Conservation (phyloP, 345 rosid species). For the Toxicodendron radicans region DNA sequence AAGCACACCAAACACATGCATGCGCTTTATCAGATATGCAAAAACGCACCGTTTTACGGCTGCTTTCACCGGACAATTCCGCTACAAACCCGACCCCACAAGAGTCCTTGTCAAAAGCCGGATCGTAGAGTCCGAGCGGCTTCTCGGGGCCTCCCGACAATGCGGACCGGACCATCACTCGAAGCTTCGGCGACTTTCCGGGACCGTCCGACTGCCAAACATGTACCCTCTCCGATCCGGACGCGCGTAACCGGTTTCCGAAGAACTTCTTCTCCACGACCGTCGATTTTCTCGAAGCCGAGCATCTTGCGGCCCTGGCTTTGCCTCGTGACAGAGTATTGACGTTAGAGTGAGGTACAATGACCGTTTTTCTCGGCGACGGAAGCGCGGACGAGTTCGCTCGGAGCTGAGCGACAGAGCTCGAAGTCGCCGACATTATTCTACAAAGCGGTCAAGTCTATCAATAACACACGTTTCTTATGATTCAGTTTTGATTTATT, state of each 20-base stretch:
- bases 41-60: slow-evolving; percentile 77
- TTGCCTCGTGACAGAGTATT: slow-evolving; percentile 18
- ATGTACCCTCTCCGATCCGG: slow-evolving; percentile 58
- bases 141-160: slow-evolving; percentile 88
- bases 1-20: not conserved
- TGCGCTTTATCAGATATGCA: not conserved
- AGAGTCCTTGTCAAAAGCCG: slow-evolving; percentile 90
- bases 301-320: slow-evolving; percentile 35
- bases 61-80: slow-evolving; percentile 79
- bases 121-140: slow-evolving; percentile 95
- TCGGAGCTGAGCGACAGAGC: slow-evolving; percentile 42
- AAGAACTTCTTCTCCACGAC: slow-evolving; percentile 45
- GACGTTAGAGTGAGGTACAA: slow-evolving; percentile 42
- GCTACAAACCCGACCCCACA: slow-evolving; percentile 99
- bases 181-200: slow-evolving; percentile 67
- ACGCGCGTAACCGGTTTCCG: slow-evolving; percentile 47
- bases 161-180: slow-evolving; percentile 62
- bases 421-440: slow-evolving; percentile 56
- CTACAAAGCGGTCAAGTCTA: not conserved
- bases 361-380: slow-evolving; percentile 23
- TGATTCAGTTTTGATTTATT: not conserved
- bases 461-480: not conserved
- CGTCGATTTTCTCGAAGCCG: slow-evolving; percentile 28
- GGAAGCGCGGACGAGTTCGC: slow-evolving; percentile 30
- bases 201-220: slow-evolving; percentile 86